These are phyloP conservation scores for Nidula microcarpa DNA, from an alignment of 768 basidiomycete species.

Conservation along the genomic window DNA sequence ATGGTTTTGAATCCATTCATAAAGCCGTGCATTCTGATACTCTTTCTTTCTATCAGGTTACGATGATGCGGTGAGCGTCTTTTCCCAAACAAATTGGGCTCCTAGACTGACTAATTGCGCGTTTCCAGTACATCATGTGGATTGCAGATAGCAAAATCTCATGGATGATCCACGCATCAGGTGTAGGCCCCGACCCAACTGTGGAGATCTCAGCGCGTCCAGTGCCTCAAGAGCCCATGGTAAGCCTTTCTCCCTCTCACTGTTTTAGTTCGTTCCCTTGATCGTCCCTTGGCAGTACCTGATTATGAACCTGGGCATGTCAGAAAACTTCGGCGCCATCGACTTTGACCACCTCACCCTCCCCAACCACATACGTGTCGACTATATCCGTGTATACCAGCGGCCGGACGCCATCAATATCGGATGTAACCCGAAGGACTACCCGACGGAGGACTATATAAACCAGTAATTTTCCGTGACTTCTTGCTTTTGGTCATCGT, in stretches of 20 bases:
- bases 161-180: conserved; percentile 73
- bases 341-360: conserved; percentile 65
- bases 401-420: conserved; percentile 49
- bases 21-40: too few species aligned
- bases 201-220: conserved; percentile 61
- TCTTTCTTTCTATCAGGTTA: conserved; percentile 43
- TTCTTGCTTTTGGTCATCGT: background rate
- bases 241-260: conserved; percentile 17
- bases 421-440: conserved; percentile 61
- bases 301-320: conserved; percentile 79
- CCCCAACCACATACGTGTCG: conserved; percentile 45
- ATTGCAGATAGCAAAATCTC: conserved; percentile 56
- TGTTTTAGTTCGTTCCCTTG: background rate
- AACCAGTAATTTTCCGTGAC: conserved; percentile 32
- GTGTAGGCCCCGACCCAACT: conserved; percentile 54
- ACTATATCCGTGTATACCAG: conserved; percentile 67
- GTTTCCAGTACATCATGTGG: conserved; percentile 75
- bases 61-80: conserved; percentile 48
- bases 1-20: too few species aligned
- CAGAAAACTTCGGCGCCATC: conserved; percentile 67
- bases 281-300: conserved; percentile 59
- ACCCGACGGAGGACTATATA: conserved; percentile 69
- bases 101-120: too few species aligned
- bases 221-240: conserved; percentile 82
- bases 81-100: too few species aligned